Conservation (phyloP, 345 rosid species). For the Barbarea vulgaris region DNA sequence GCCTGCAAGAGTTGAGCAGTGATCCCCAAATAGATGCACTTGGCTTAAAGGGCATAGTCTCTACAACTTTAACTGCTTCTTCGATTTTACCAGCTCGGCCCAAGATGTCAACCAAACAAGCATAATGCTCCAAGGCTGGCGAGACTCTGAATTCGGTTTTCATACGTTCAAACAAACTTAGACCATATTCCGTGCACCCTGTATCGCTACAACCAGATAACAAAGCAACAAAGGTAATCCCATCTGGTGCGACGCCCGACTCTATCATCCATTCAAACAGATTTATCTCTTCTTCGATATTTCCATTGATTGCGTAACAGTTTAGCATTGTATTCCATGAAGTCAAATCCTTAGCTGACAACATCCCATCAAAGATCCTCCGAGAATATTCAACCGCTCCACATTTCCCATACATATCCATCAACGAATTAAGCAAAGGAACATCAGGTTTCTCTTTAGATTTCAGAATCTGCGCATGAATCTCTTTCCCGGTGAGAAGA, state of each 20-base stretch:
- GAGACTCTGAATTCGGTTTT: conserved; percentile 39
- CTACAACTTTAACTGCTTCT: conserved; percentile 50
- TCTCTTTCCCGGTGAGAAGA: conserved; percentile 45
- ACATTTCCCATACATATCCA: conserved; percentile 56
- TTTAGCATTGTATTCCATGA: conserved; percentile 63
- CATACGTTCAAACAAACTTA: conserved; percentile 51
- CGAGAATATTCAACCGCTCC: conserved; percentile 48
- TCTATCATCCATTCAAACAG: conserved; percentile 50
- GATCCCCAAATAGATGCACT: conserved; percentile 65
- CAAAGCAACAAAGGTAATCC: conserved; percentile 55
- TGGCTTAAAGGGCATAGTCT: conserved; percentile 57
- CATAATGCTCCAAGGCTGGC: conserved; percentile 59
- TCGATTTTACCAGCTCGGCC: conserved; percentile 58
- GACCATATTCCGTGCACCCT: conserved; percentile 50
- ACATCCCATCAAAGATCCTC: conserved; percentile 56
- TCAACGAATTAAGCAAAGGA: conserved; percentile 47
- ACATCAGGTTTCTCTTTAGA: conserved; percentile 43
- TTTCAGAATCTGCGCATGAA: conserved; percentile 47
- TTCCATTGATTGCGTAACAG: conserved; percentile 54
- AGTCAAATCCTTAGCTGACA: conserved; percentile 49
- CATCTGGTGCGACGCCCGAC: conserved; percentile 47
- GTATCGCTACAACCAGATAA: conserved; percentile 65
- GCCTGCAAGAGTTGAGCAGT: conserved; percentile 53
- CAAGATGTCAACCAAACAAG: conserved; percentile 59
- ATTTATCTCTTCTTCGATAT: conserved; percentile 35